Evolutionary conservation across 179 eudicot genomes (phyloP).

Genomic region (Silene coronaria): DNA sequence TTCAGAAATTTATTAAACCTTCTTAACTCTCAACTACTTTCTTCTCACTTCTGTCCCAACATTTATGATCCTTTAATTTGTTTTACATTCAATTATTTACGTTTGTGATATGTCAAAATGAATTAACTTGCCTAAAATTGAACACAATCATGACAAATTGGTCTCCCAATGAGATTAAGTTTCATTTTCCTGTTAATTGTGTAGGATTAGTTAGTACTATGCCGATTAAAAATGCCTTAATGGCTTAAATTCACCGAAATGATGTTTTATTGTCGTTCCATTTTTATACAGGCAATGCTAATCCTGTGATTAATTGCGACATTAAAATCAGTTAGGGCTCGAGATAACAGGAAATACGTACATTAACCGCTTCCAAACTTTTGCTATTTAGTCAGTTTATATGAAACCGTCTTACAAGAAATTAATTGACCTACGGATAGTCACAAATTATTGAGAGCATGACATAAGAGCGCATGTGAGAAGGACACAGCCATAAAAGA

Average conservation of each 20-base stretch:
- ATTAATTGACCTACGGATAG: background rate
- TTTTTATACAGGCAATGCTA: no score
- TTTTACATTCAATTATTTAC: background rate
- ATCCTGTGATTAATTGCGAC: background rate
- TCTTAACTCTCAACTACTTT: slow-evolving; percentile 10
- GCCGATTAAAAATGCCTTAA: no score
- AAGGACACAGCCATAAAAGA: slow-evolving; percentile 1
- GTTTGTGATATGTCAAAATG: background rate
- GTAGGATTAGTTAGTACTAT: no score
- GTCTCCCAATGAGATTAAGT: background rate
- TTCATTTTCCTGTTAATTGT: background rate
- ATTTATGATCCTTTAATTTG: background rate
- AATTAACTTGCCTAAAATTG: background rate
- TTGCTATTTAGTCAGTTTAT: no score
- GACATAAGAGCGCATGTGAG: background rate
- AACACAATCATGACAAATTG: background rate
- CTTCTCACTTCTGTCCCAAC: background rate
- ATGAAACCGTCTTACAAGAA: no score
- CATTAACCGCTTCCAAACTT: no score
- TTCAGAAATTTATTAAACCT: slow-evolving; percentile 4
- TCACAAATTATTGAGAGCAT: background rate
- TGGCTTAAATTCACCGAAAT: no score
- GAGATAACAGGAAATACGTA: no score
- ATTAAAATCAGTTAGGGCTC: background rate
- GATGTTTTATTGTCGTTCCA: no score